A percentile compares a stretch with the other conserved stretches of the same genome.
Evolutionary conservation across 169 alveolate species (phyloP).

Genomic region (Plasmodium gaboni): DNA sequence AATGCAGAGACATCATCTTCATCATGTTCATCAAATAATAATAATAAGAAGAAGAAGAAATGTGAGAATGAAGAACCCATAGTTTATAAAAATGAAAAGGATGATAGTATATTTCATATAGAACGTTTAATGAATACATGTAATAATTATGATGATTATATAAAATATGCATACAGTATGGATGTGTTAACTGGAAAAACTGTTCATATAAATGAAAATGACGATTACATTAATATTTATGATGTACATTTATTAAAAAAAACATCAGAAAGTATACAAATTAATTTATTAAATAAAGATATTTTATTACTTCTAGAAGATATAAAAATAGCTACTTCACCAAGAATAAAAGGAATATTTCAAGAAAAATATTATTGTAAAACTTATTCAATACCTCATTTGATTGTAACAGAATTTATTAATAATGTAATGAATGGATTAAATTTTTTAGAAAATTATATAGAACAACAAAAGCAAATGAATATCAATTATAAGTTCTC

Average conservation of each 20-base stretch:
- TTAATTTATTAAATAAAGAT: slow-evolving; percentile 25
- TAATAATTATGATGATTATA: slow-evolving; percentile 44
- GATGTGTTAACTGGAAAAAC: slow-evolving; percentile 66
- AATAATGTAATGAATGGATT: slow-evolving; percentile 42
- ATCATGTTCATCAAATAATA: neutral
- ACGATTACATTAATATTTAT: slow-evolving; percentile 60
- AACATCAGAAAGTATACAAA: slow-evolving; percentile 53
- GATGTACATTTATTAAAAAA: slow-evolving; percentile 73
- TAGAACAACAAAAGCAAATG: slow-evolving; percentile 39
- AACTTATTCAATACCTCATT: slow-evolving; percentile 70
- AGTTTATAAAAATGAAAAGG: neutral
- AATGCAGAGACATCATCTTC: neutral
- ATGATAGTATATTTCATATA: slow-evolving; percentile 46
- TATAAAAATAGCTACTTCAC: slow-evolving; percentile 71
- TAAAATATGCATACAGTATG: slow-evolving; percentile 67
- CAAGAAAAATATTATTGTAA: slow-evolving; percentile 74
- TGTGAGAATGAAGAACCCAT: neutral
- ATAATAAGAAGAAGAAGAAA: neutral
- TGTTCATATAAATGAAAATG: slow-evolving; percentile 57
- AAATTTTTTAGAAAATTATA: slow-evolving; percentile 55
- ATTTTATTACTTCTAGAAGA: slow-evolving; percentile 54
- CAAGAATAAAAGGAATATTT: slow-evolving; percentile 45
- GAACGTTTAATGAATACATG: slow-evolving; percentile 44
- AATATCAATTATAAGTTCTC: slow-evolving; percentile 31
- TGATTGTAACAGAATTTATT: slow-evolving; percentile 51